Conservation (phyloP, 176 grass and related monocot genomes). For the Triticum dicoccoides region DNA sequence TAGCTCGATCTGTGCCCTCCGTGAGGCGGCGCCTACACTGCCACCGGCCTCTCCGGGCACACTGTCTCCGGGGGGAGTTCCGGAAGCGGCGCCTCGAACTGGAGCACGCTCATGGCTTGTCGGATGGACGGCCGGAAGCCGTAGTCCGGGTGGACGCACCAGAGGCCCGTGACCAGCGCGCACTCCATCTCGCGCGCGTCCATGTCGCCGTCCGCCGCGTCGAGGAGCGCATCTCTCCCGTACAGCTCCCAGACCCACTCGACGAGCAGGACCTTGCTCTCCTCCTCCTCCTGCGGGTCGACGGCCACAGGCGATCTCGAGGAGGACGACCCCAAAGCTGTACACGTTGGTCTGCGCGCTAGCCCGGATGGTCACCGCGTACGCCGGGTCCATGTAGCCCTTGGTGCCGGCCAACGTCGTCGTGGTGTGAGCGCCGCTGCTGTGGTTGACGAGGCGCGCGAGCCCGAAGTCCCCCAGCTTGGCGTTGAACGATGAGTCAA, state of each 20-base stretch:
- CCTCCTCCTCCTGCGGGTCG: not conserved
- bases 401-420: not conserved
- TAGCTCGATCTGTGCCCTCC: not conserved
- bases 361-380: not conserved
- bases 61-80: constrained; percentile 23
- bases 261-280: not conserved
- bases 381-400: not conserved
- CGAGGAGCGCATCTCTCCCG: not conserved
- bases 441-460: not conserved
- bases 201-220: not conserved
- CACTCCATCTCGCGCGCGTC: not conserved
- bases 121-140: constrained; percentile 1
- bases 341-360: not conserved
- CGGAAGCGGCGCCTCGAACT: not conserved
- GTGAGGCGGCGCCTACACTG: not conserved
- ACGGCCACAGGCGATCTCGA: not conserved
- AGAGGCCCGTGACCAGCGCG: not conserved
- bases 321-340: not conserved
- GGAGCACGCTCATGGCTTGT: not conserved
- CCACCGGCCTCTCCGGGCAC: constrained; percentile 32
- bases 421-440: not conserved
- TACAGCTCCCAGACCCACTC: not conserved
- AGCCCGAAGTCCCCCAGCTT: not conserved
- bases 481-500: not conserved
- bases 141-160: not conserved